Evolutionary conservation across 2,329 filamentous ascomycete genomes (phyloP).

Genomic region (Ophiostoma sp.): DNA sequence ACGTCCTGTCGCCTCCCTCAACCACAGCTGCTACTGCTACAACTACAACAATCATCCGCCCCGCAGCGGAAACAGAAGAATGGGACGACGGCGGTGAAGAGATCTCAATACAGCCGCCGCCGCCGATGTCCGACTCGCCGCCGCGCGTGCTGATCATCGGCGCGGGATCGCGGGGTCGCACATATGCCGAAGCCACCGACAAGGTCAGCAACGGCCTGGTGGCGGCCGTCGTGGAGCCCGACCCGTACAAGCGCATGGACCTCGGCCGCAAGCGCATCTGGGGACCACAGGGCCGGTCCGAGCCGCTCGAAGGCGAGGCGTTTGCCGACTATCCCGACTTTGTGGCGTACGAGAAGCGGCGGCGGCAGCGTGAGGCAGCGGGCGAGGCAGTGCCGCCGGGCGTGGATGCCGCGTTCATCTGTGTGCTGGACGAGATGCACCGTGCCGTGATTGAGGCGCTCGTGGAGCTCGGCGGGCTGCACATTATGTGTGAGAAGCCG

Average conservation of each 20-base stretch:
- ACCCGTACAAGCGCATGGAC: conserved; percentile 65
- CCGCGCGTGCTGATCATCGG: conserved; percentile 74
- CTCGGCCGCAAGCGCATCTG: conserved; percentile 72
- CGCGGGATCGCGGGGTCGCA: conserved; percentile 70
- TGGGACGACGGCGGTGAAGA: conserved; percentile 24
- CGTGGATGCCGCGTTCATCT: conserved; percentile 58
- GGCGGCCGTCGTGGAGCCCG: conserved; percentile 74
- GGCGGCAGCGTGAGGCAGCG: conserved; percentile 47
- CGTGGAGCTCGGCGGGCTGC: conserved; percentile 59
- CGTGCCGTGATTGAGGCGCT: conserved; percentile 71
- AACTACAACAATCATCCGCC: not conserved
- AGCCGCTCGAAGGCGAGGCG: conserved; percentile 55
- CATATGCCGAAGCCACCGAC: conserved; percentile 65
- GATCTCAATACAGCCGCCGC: conserved; percentile 37
- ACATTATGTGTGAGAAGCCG: conserved; percentile 95
- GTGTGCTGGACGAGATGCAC: conserved; percentile 83
- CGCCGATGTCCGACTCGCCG: conserved; percentile 44
- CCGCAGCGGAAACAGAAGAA: conserved; percentile 6
- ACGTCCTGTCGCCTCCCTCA: not conserved
- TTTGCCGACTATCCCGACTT: conserved; percentile 74
- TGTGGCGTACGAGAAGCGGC: conserved; percentile 61
- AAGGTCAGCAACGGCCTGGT: conserved; percentile 62
- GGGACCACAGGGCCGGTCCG: conserved; percentile 39
- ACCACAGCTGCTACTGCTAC: not conserved
- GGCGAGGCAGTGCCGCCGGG: conserved; percentile 47